These are phyloP conservation scores for Hirschfeldia incana DNA, from an alignment of 345 rosid species.

Conservation along the genomic window DNA sequence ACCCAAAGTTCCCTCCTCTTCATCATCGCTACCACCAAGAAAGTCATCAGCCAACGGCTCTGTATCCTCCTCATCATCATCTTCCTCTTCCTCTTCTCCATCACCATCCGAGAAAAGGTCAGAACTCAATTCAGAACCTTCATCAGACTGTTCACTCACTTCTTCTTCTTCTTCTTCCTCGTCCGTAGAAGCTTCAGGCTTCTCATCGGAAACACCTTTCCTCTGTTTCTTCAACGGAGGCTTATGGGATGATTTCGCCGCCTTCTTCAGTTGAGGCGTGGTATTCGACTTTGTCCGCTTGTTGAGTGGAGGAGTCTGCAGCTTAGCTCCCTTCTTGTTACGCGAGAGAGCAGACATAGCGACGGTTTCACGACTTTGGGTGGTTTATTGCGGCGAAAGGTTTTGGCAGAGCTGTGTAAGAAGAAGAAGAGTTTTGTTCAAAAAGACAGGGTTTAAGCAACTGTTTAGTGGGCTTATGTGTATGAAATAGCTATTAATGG, in stretches of 20 bases:
- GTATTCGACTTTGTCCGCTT: background rate
- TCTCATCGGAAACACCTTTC: slow-evolving; percentile 41
- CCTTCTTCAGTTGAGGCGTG: slow-evolving; percentile 11
- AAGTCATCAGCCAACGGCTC: slow-evolving; percentile 10
- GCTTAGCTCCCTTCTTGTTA: slow-evolving; percentile 52
- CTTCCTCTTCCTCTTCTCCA: slow-evolving; percentile 4
- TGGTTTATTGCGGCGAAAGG: slow-evolving; percentile 34
- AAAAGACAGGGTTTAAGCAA: background rate
- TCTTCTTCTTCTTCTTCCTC: slow-evolving; percentile 43
- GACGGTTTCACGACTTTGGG: background rate
- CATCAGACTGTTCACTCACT: slow-evolving; percentile 36
- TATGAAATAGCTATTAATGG: background rate
- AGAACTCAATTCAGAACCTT: slow-evolving; percentile 31
- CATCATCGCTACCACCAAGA: slow-evolving; percentile 32
- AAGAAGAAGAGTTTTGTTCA: background rate
- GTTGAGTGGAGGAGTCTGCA: slow-evolving; percentile 38
- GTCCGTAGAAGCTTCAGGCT: slow-evolving; percentile 34
- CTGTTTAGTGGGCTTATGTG: slow-evolving; percentile 6
- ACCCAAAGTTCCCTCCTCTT: slow-evolving; percentile 43
- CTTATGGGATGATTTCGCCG: slow-evolving; percentile 36
- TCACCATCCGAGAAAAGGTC: slow-evolving; percentile 28
- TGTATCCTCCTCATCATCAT: slow-evolving; percentile 2
- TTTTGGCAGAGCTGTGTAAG: slow-evolving; percentile 13
- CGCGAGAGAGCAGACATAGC: slow-evolving; percentile 46
- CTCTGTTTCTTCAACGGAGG: slow-evolving; percentile 60